Percentiles rank a stretch among this genome's conserved stretches.
phyloP scores from a whole-genome alignment of 2,329 filamentous ascomycete species.

The Penicillium sp. region DNA sequence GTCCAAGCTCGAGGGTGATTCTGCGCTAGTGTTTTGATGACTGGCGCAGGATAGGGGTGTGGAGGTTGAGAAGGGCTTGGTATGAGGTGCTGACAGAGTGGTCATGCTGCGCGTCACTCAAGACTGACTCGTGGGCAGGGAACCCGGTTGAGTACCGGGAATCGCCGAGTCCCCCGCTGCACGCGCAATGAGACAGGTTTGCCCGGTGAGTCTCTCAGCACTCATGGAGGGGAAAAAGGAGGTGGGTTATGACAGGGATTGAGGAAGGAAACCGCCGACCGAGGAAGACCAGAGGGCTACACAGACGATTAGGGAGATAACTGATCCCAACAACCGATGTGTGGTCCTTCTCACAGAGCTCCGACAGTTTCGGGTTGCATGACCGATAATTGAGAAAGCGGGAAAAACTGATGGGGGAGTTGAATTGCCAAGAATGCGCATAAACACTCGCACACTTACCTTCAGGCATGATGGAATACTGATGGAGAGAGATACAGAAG shows the following conservation, averaged over 20 bases:
- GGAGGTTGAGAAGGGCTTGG: conserved; percentile 21
- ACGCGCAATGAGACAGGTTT: conserved; percentile 15
- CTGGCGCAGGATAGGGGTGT: conserved; percentile 16
- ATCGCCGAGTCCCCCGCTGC: conserved; percentile 6
- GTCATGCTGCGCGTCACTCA: neutral
- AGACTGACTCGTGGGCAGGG: conserved; percentile 3
- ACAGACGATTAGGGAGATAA: neutral
- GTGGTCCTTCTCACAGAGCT: neutral
- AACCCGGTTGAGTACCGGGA: conserved; percentile 4
- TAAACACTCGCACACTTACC: conserved; percentile 17
- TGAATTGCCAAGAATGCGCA: conserved; percentile 14
- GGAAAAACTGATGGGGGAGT: conserved; percentile 11
- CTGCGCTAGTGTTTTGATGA: conserved; percentile 10
- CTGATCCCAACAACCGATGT: neutral
- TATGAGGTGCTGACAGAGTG: conserved; percentile 1
- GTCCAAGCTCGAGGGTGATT: neutral
- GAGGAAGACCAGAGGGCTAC: neutral
- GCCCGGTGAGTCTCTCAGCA: conserved; percentile 21
- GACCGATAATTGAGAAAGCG: conserved; percentile 6
- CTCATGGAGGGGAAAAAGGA: conserved; percentile 17
- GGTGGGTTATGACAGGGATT: neutral
- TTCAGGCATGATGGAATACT: conserved; percentile 10
- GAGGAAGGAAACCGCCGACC: neutral
- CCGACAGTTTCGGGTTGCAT: neutral
- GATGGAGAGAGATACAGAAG: neutral